Evolutionary conservation across 352 stramenopile species (phyloP).

Genomic region (Phytophthora fragariae): DNA sequence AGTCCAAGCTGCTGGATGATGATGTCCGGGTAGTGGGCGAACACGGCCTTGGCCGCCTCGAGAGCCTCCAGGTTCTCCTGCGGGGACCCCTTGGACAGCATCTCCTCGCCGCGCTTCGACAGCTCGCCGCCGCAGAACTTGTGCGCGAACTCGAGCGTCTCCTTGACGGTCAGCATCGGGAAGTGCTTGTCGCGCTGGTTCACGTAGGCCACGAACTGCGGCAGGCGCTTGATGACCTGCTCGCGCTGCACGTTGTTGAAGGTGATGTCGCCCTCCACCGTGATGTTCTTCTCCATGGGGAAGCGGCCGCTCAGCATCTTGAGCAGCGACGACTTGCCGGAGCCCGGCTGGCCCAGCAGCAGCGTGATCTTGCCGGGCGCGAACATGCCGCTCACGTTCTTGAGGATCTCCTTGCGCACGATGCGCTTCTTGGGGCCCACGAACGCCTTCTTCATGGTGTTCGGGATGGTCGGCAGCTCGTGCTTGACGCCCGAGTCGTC

Average conservation of each 20-base stretch:
- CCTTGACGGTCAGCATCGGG: conserved; percentile 54
- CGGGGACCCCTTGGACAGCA: conserved; percentile 14
- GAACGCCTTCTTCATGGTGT: conserved; percentile 44
- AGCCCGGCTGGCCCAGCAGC: conserved; percentile 43
- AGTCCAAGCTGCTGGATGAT: conserved; percentile 36
- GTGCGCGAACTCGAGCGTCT: conserved; percentile 63
- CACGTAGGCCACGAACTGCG: conserved; percentile 61
- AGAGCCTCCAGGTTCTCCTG: conserved; percentile 24
- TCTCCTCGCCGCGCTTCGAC: conserved; percentile 15
- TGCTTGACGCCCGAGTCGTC: conserved; percentile 21
- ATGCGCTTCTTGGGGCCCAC: conserved; percentile 34
- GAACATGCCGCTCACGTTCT: conserved; percentile 45
- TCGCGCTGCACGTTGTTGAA: conserved; percentile 48
- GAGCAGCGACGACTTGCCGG: conserved; percentile 50
- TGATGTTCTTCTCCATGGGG: conserved; percentile 45
- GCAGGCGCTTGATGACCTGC: conserved; percentile 41
- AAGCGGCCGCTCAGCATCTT: conserved; percentile 56
- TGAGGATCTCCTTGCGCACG: conserved; percentile 47
- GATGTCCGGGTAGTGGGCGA: conserved; percentile 23
- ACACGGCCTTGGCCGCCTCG: conserved; percentile 13
- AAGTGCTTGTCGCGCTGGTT: conserved; percentile 59
- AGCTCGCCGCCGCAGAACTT: conserved; percentile 42
- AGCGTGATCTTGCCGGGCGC: conserved; percentile 47
- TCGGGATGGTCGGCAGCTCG: conserved; percentile 45
- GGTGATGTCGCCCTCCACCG: conserved; percentile 42